A percentile compares a stretch with the other conserved stretches of the same genome.
Conservation (phyloP, 2,329 filamentous ascomycete species). For the Penicillium paneum region DNA sequence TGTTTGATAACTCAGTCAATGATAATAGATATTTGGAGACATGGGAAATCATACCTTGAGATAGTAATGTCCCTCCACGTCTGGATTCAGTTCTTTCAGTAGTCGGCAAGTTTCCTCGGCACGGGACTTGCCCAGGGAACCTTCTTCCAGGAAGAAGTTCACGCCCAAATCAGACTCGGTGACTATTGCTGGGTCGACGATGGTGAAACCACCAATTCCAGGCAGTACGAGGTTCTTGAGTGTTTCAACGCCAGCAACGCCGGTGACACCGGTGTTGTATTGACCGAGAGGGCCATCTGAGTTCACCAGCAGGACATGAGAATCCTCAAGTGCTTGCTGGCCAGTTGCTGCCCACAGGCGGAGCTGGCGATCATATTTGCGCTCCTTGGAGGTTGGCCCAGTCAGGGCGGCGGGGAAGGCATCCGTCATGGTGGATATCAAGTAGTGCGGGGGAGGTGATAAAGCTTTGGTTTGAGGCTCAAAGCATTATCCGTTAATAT, state of each 20-base stretch:
- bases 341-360: conserved; percentile 92
- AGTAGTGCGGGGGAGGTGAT: background rate
- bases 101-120: conserved; percentile 74
- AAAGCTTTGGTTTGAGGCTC: background rate
- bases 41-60: conserved; percentile 48
- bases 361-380: conserved; percentile 91
- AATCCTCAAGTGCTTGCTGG: conserved; percentile 83
- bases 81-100: conserved; percentile 85
- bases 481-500: background rate
- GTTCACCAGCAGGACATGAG: conserved; percentile 88
- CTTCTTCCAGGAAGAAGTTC: conserved; percentile 92
- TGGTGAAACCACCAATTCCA: conserved; percentile 86
- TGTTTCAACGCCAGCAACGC: conserved; percentile 82
- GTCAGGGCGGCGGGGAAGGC: conserved; percentile 35
- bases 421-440: conserved; percentile 32
- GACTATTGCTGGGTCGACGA: conserved; percentile 78
- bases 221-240: conserved; percentile 97
- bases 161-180: conserved; percentile 80
- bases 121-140: conserved; percentile 70
- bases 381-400: conserved; percentile 60
- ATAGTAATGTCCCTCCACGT: conserved; percentile 74
- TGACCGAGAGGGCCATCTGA: conserved; percentile 49
- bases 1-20: conserved; percentile 13
- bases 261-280: conserved; percentile 56
- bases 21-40: conserved; percentile 23